These are phyloP conservation scores for Dothiorella sarmentorum DNA, from an alignment of 2,329 filamentous ascomycete species.

Conservation along the genomic window DNA sequence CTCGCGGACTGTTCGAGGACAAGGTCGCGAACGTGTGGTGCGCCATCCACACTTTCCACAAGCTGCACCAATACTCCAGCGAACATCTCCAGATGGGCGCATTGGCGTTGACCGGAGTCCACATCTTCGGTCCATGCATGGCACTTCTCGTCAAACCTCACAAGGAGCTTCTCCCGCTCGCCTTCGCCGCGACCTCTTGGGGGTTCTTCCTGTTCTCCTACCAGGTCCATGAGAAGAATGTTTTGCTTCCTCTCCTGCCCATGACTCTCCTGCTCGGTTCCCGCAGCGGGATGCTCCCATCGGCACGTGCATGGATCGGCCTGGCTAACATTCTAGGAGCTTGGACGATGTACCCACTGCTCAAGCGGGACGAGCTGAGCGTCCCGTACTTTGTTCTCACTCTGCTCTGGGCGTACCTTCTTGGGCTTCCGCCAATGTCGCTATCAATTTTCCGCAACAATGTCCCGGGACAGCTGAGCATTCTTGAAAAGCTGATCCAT, in stretches of 20 bases:
- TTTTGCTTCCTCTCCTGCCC: constrained; percentile 84
- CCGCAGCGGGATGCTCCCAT: constrained; percentile 71
- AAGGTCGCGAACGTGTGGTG: constrained; percentile 99
- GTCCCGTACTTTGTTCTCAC: constrained; percentile 84
- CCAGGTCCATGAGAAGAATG: constrained; percentile 98
- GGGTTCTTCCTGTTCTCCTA: constrained; percentile 97
- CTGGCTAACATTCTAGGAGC: constrained; percentile 86
- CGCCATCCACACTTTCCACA: constrained; percentile 82
- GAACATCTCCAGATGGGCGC: constrained; percentile 72
- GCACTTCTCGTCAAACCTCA: constrained; percentile 76
- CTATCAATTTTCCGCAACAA: constrained; percentile 61
- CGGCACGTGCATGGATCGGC: constrained; percentile 85
- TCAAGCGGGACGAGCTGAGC: constrained; percentile 77
- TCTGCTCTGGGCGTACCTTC: constrained; percentile 83
- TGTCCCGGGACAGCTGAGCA: constrained; percentile 42
- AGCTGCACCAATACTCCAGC: constrained; percentile 71
- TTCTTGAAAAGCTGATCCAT: constrained; percentile 69
- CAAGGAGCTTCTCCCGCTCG: constrained; percentile 72
- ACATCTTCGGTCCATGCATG: constrained; percentile 75
- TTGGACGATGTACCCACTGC: constrained; percentile 92
- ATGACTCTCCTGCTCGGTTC: constrained; percentile 86
- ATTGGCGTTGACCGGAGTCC: constrained; percentile 67
- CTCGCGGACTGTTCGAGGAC: constrained; percentile 94
- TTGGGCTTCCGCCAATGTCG: constrained; percentile 79
- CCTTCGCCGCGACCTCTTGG: constrained; percentile 83